Base-by-base conservation (phyloP, 1,284 basidiomycete genomes). In the Volvariella surrecta region DNA sequence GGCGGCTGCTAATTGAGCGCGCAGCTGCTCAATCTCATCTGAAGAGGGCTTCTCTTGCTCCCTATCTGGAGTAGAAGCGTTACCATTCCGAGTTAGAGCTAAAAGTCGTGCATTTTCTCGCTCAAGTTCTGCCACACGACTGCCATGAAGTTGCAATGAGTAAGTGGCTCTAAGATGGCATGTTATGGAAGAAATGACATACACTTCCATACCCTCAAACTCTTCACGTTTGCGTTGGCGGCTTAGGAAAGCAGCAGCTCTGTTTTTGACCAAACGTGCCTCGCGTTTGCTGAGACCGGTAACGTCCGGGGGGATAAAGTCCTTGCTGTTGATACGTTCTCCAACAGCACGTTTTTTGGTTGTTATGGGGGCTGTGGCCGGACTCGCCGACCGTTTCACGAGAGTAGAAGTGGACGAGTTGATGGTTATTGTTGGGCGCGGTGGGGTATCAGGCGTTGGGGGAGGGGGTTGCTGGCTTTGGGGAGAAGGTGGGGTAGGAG, bases 171-270 rank as follows among this genome's bases (percentile, higher is more conserved):
- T 45, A 46, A 48, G 24, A 28, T 28, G 24, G 24, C 24, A 28
- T 28, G 24, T 28, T 28, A 11, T 28, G 48, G 45, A 48, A 42
- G 35, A 45, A 28, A 45, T 51, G 48, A 67, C 60, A 67, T 71
- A 90, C 84, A 82, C 64, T 71, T 92, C 89, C 81, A 93, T 89
- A 57, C 64, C 71, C 64, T 93, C 89, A 56, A 91, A 93, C 65
- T 93, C 89, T 66, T 93, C 89, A 48, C 89, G 80, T 65, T 93
- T 93, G 55, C 89, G 74, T 63, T 93, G 89, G 57, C 89, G 73
- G 60, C 81, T 86, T 54, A 93, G 79, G 68, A 93, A 93, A 44
- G 89, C 89, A 7, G 89, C 89, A 10, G 89, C 89, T 44, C 89
- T 77, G 67, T 93, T 93, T 72, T 93, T 93, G 47, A 93, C 87